These are phyloP conservation scores for Mortierella sp. DNA, from an alignment of 371 early-diverging fungal species.

Conservation along the genomic window DNA sequence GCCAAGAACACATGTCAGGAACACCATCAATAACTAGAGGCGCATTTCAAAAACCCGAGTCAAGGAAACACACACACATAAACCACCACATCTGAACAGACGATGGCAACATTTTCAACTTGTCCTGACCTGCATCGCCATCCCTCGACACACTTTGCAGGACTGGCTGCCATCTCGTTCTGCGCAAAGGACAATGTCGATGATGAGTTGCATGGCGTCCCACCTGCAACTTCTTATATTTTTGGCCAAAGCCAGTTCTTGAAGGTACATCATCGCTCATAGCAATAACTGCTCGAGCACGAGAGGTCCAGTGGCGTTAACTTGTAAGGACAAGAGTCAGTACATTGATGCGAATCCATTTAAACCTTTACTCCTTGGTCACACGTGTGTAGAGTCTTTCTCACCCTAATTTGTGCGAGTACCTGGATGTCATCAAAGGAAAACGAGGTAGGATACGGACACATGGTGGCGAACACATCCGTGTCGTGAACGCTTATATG, in stretches of 20 bases:
- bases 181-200: constrained; percentile 50
- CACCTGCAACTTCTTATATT: constrained; percentile 70
- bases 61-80: neutral
- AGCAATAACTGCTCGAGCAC: no score
- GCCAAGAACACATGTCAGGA: no score
- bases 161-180: constrained; percentile 56
- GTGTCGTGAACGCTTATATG: neutral
- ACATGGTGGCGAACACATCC: neutral
- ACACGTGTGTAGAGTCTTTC: constrained; percentile 60
- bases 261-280: constrained; percentile 54
- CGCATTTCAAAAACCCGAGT: no score
- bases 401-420: constrained; percentile 71
- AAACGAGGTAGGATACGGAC: constrained; percentile 64
- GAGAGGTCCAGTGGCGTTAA: neutral
- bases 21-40: no score
- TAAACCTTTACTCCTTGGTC: neutral
- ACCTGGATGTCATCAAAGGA: constrained; percentile 73
- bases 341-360: neutral
- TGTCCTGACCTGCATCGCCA: constrained; percentile 56
- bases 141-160: constrained; percentile 51
- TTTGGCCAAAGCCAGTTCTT: constrained; percentile 71
- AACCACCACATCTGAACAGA: neutral
- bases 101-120: constrained; percentile 54
- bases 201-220: constrained; percentile 54
- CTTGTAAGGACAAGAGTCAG: neutral